Evolutionary conservation across 306 rosid genomes (phyloP).

Genomic region (Styphnolobium japonicum): DNA sequence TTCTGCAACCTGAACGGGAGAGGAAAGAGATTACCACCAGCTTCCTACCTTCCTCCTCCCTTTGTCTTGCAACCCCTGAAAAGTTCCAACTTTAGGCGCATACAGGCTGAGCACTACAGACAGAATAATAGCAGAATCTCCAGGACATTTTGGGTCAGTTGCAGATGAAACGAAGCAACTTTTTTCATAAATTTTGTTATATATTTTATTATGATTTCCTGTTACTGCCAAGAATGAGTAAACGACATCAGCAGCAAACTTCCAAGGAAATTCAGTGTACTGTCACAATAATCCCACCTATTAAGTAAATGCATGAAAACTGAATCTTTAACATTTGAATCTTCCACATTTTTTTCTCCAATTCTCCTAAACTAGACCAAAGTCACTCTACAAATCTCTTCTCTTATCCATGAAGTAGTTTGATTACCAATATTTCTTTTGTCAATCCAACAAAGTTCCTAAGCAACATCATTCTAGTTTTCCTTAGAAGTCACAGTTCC

Average conservation of each 20-base stretch:
- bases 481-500: background rate
- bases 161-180: constrained; percentile 6
- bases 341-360: background rate
- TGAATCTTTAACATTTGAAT: background rate
- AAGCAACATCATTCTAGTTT: constrained; percentile 2
- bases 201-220: background rate
- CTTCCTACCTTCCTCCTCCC: constrained; percentile 27
- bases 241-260: background rate
- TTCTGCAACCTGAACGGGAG: constrained; percentile 18
- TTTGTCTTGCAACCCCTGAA: background rate
- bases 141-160: constrained; percentile 13
- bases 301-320: constrained; percentile 8
- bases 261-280: background rate
- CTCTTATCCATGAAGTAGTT: background rate
- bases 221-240: background rate
- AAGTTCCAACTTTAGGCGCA: constrained; percentile 22
- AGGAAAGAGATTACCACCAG: constrained; percentile 6
- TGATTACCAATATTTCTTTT: background rate
- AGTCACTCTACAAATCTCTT: background rate
- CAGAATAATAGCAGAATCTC: constrained; percentile 9
- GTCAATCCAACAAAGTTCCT: constrained; percentile 3
- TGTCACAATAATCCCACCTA: background rate
- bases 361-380: constrained; percentile 10
- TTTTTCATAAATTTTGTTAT: background rate
- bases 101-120: constrained; percentile 1